These are phyloP conservation scores for Leccinellum albellum DNA, from an alignment of 768 basidiomycete species.

Conservation along the genomic window DNA sequence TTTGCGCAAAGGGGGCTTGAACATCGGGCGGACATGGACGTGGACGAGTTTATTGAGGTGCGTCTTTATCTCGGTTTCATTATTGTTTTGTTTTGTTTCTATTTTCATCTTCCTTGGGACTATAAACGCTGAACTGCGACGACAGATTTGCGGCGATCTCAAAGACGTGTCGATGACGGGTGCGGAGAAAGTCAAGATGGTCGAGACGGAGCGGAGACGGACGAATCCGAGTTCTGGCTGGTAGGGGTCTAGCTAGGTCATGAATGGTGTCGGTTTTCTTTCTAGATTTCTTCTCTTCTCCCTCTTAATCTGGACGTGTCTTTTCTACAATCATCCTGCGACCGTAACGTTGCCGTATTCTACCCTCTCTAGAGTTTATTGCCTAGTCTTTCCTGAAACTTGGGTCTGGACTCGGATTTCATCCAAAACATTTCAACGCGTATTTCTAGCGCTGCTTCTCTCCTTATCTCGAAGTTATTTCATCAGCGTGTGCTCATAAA, in stretches of 20 bases:
- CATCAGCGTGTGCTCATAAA: not conserved
- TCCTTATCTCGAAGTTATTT: not conserved
- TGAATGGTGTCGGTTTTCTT: not conserved
- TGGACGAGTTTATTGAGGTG: constrained; percentile 89
- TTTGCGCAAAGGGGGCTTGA: constrained; percentile 72
- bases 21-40: constrained; percentile 52
- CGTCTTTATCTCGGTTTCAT: constrained; percentile 20
- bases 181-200: constrained; percentile 20
- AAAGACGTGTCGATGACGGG: constrained; percentile 60
- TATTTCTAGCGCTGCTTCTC: not conserved
- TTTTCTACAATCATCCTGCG: not conserved
- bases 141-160: constrained; percentile 67
- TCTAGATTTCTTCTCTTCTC: not conserved
- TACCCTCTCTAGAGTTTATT: not conserved
- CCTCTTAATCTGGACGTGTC: not conserved
- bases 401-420: not conserved
- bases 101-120: not conserved
- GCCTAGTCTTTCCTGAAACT: not conserved
- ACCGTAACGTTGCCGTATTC: not conserved
- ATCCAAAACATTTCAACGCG: not conserved
- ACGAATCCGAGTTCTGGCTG: constrained; percentile 37
- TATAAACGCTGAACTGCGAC: not conserved
- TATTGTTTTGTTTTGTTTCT: not conserved
- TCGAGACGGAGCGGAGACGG: constrained; percentile 41
- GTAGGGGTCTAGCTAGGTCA: constrained; percentile 15